phyloP scores from a whole-genome alignment of 257 asterid species.

The Ajuga chamaepitys region DNA sequence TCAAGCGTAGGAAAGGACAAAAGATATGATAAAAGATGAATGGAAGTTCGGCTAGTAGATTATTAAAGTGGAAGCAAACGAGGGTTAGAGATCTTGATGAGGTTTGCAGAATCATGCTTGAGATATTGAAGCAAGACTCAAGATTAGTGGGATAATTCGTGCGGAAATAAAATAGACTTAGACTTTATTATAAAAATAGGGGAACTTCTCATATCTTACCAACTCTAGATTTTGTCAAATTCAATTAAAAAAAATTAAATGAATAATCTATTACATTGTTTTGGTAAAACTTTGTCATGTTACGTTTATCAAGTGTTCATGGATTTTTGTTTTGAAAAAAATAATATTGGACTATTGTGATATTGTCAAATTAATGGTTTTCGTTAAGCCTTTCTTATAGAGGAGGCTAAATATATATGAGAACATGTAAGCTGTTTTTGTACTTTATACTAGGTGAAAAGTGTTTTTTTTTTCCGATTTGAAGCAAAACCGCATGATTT shows the following conservation, averaged over 20 bases:
- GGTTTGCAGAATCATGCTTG: conserved; percentile 6
- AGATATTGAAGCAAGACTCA: neutral
- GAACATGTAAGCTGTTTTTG: too few relatives aligned
- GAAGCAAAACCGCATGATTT: too few relatives aligned
- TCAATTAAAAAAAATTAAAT: neutral
- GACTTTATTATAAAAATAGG: neutral
- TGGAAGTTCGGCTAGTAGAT: neutral
- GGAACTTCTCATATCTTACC: conserved; percentile 6
- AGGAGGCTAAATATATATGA: too few relatives aligned
- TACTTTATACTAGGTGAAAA: too few relatives aligned
- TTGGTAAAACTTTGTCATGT: neutral
- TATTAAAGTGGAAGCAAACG: conserved; percentile 8
- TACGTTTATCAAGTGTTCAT: too few relatives aligned
- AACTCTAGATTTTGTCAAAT: conserved; percentile 9
- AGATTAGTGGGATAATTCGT: neutral
- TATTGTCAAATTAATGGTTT: too few relatives aligned
- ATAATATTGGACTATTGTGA: too few relatives aligned
- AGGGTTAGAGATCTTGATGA: conserved; percentile 2
- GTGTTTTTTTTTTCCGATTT: too few relatives aligned
- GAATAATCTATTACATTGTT: neutral
- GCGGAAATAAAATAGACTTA: neutral
- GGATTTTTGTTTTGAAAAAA: too few relatives aligned
- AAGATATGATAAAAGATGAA: neutral
- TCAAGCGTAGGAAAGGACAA: conserved; percentile 7
- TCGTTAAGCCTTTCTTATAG: too few relatives aligned